Conservation (phyloP, 805 yeast species). For the Zygosaccharomyces siamensis region DNA sequence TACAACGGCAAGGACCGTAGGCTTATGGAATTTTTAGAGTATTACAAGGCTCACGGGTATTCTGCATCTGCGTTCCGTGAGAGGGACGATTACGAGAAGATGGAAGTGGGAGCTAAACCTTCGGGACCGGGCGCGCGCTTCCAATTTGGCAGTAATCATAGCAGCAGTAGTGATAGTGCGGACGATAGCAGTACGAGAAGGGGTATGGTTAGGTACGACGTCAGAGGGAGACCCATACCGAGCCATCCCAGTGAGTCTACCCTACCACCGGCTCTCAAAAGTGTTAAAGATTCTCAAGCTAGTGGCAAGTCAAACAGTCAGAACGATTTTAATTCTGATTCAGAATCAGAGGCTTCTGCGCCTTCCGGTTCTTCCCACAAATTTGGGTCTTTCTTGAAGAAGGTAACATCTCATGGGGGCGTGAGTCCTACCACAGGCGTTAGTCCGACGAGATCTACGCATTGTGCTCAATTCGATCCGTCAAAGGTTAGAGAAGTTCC, state of each 20-base stretch:
- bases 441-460: constrained; percentile 13
- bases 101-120: constrained; percentile 10
- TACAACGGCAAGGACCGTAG: constrained; percentile 40
- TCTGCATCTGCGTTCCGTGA: constrained; percentile 25
- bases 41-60: constrained; percentile 31
- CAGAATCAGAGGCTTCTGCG: constrained; percentile 10
- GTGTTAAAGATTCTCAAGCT: constrained; percentile 8
- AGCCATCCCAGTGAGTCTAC: constrained; percentile 46
- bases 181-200: constrained; percentile 15
- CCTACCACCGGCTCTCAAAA: constrained; percentile 46
- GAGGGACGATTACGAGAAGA: constrained; percentile 23
- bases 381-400: constrained; percentile 34
- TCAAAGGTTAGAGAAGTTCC: constrained; percentile 32
- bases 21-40: constrained; percentile 43
- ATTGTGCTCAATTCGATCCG: constrained; percentile 19
- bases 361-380: constrained; percentile 20
- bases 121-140: constrained; percentile 8
- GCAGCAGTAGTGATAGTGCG: not conserved
- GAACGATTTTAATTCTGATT: constrained; percentile 9
- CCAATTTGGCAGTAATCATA: constrained; percentile 16
- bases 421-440: constrained; percentile 3
- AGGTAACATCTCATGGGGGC: constrained; percentile 31
- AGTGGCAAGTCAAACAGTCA: constrained; percentile 4
- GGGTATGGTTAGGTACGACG: constrained; percentile 30
- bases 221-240: constrained; percentile 45